Conservation (phyloP, 106 monocot genomes). For the Dendrobium officinale region DNA sequence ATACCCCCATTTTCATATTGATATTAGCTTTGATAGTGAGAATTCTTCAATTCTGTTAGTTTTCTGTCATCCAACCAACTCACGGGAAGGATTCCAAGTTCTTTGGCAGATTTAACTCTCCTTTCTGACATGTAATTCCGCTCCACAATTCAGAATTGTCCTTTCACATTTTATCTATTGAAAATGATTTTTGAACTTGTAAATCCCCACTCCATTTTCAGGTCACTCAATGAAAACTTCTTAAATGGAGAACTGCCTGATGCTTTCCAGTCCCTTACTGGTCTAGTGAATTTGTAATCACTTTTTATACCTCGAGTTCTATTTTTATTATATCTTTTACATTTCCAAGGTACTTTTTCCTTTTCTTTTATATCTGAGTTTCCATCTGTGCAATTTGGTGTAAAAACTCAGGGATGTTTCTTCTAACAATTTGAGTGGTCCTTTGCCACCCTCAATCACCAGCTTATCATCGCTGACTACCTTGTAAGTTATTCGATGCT, state of each 20-base stretch:
- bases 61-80: slow-evolving; percentile 79
- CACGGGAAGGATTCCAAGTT: slow-evolving; percentile 66
- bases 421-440: slow-evolving; percentile 70
- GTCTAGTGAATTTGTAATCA: slow-evolving; percentile 70
- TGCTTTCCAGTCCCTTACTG: slow-evolving; percentile 55
- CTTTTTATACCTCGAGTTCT: neutral
- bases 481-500: slow-evolving; percentile 39
- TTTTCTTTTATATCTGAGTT: neutral
- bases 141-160: neutral
- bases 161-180: neutral
- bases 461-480: slow-evolving; percentile 62
- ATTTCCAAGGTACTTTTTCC: neutral
- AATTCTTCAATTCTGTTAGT: slow-evolving; percentile 28
- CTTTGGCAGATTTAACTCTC: slow-evolving; percentile 48
- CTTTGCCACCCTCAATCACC: slow-evolving; percentile 64
- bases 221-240: slow-evolving; percentile 70
- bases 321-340: neutral
- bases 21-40: neutral
- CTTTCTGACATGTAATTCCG: slow-evolving; percentile 56
- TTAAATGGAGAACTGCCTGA: slow-evolving; percentile 75
- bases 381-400: neutral
- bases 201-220: slow-evolving; percentile 11
- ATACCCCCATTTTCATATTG: neutral
- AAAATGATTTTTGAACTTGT: neutral
- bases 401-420: slow-evolving; percentile 69